Base-by-base conservation (phyloP, 1,284 basidiomycete species). In the Pisolithus thermaeus region DNA sequence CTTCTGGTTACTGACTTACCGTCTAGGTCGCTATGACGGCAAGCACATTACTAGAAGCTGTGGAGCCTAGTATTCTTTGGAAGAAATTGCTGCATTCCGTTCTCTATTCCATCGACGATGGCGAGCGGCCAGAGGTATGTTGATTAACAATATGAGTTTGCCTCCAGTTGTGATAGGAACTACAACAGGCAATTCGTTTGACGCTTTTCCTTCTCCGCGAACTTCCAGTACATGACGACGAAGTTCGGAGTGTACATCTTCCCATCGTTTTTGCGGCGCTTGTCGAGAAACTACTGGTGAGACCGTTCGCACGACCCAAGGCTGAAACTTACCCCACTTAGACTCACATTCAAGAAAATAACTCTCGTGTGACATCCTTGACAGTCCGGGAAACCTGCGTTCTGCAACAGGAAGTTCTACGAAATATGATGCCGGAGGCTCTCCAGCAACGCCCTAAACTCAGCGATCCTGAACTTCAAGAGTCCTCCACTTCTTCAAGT, bases 51-150 rank as follows among this genome's bases (percentile, higher is more conserved):
- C 95, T 97, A 59, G 95, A 98, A 65, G 88, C 92, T 7, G 80
- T 95, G 8, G 97, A 99, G 57, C 94, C 94, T 1, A 81, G 83
- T 52, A 76, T 94, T 32, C 72, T 94, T 2, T 99, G 95, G 92
- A 88, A 83, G 57, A 79, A 84, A 39, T 66, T 98, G 0, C 78
- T 90, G 47, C 63, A 68, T 18, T 71, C 78, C 3, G 69, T 87
- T 38, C 70, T 81, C 55, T 56, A 70, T 1, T 79, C 85, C 55
- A 72, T 90, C 20, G 62, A 61, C 2, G 68, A 75, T 49, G 72
- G 70, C 36, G 60, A 60, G 12, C 57, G 67, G 4, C 66, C 67
- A 36, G 81, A 85, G 71, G 84, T 82, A 61, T 39, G 63, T 52
- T 47, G 20, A 46, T 11, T 18, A 7, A 5, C 40, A 9, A 22